phyloP scores from a whole-genome alignment of 1,284 basidiomycete species.

The Boletellus deceptivus region DNA sequence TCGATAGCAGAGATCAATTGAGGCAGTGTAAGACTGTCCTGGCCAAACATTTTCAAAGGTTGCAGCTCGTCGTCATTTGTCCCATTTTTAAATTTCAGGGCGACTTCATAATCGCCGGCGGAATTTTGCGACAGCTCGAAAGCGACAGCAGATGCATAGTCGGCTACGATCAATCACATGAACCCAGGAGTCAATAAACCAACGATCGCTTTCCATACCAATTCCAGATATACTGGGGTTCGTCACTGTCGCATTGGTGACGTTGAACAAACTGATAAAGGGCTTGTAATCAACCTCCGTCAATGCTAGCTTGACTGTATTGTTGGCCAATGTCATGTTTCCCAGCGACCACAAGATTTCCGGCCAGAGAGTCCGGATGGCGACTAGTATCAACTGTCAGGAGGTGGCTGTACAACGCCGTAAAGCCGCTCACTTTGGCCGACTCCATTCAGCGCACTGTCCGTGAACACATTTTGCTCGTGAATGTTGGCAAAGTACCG shows the following conservation, averaged over 20 bases:
- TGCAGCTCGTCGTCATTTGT: conserved; percentile 31
- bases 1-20: conserved; percentile 36
- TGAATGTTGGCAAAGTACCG: conserved; percentile 50
- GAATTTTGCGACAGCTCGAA: conserved; percentile 40
- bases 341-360: conserved; percentile 43
- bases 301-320: conserved; percentile 44
- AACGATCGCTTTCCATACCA: conserved; percentile 18
- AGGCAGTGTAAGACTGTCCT: conserved; percentile 31
- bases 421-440: conserved; percentile 40
- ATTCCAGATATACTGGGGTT: conserved; percentile 37
- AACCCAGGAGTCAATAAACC: background rate
- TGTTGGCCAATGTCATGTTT: conserved; percentile 39
- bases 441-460: conserved; percentile 37
- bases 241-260: conserved; percentile 39
- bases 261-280: conserved; percentile 49
- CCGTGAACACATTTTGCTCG: conserved; percentile 48
- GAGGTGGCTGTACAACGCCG: background rate
- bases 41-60: conserved; percentile 32
- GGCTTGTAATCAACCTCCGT: conserved; percentile 51
- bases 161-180: conserved; percentile 31
- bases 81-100: conserved; percentile 52
- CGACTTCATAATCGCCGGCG: conserved; percentile 23
- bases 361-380: conserved; percentile 43
- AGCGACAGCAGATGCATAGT: conserved; percentile 48
- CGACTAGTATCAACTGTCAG: conserved; percentile 15